phyloP scores from a whole-genome alignment of 192 early-diverging fungal genomes.

The Coemansia sp. region DNA sequence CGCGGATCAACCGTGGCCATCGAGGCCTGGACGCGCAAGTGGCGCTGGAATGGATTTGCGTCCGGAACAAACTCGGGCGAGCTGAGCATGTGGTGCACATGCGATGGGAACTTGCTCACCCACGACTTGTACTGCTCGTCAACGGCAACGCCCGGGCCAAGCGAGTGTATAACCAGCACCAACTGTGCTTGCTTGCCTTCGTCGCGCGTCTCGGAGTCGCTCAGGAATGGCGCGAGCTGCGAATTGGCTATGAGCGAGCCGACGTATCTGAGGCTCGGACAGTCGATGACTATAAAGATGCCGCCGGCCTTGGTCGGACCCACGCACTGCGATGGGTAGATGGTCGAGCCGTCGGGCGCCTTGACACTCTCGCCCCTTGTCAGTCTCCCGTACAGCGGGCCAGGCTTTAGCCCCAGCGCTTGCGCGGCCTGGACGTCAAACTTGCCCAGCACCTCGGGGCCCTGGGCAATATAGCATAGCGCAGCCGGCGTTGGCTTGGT shows the following conservation, averaged over 20 bases:
- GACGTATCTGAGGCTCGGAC: constrained; percentile 64
- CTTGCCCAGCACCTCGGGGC: constrained; percentile 76
- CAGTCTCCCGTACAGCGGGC: constrained; percentile 64
- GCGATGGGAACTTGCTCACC: constrained; percentile 71
- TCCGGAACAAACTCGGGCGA: constrained; percentile 66
- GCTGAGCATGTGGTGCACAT: constrained; percentile 81
- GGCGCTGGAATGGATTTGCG: constrained; percentile 67
- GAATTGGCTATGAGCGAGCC: constrained; percentile 43
- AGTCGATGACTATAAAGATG: constrained; percentile 72
- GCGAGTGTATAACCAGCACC: constrained; percentile 68
- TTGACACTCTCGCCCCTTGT: constrained; percentile 64
- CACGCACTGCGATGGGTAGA: constrained; percentile 76
- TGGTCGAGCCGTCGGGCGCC: constrained; percentile 63
- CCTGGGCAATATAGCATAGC: constrained; percentile 76
- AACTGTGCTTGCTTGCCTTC: constrained; percentile 30
- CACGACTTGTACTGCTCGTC: constrained; percentile 69
- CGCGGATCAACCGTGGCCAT: constrained; percentile 66
- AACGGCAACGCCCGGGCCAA: constrained; percentile 65
- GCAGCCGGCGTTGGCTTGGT: constrained; percentile 58
- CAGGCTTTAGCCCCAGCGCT: constrained; percentile 70
- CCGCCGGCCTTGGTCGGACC: constrained; percentile 62
- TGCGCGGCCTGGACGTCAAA: constrained; percentile 72
- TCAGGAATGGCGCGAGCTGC: constrained; percentile 52
- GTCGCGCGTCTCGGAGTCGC: constrained; percentile 2
- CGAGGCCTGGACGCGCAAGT: constrained; percentile 65